Conservation (phyloP, 2,329 filamentous ascomycete species). For the Byssothecium circinans region DNA sequence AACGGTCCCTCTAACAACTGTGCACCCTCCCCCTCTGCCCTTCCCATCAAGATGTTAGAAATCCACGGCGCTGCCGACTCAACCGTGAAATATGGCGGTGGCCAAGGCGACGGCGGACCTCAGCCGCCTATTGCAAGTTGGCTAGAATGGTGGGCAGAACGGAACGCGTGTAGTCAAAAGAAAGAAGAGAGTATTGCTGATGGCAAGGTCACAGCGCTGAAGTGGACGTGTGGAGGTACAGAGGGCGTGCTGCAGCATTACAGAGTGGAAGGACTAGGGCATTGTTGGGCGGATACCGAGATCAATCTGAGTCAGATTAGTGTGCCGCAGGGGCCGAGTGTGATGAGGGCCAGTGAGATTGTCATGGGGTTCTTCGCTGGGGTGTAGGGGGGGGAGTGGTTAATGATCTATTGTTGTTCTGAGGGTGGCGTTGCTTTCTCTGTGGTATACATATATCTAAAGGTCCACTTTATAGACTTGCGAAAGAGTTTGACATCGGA, state of each 20-base stretch:
- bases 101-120: slow-evolving; percentile 46
- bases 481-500: too few relatives aligned
- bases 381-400: not conserved
- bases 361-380: slow-evolving; percentile 51
- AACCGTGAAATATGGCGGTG: slow-evolving; percentile 52
- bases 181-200: slow-evolving; percentile 40
- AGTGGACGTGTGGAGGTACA: slow-evolving; percentile 46
- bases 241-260: slow-evolving; percentile 49
- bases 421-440: too few relatives aligned
- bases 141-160: slow-evolving; percentile 47
- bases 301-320: slow-evolving; percentile 50
- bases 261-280: slow-evolving; percentile 49
- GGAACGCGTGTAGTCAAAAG: slow-evolving; percentile 42
- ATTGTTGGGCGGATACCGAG: slow-evolving; percentile 52
- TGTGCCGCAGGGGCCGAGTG: slow-evolving; percentile 45
- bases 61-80: slow-evolving; percentile 55
- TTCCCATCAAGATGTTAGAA: slow-evolving; percentile 51
- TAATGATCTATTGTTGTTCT: not conserved
- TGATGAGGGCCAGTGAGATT: slow-evolving; percentile 49
- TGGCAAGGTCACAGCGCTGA: slow-evolving; percentile 48
- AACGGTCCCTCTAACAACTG: slow-evolving; percentile 47
- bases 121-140: slow-evolving; percentile 50
- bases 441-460: too few relatives aligned
- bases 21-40: slow-evolving; percentile 39
- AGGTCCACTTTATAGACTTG: too few relatives aligned